Base-by-base conservation (phyloP, 2,329 filamentous ascomycete genomes). In the Botryosphaeria dothidea region DNA sequence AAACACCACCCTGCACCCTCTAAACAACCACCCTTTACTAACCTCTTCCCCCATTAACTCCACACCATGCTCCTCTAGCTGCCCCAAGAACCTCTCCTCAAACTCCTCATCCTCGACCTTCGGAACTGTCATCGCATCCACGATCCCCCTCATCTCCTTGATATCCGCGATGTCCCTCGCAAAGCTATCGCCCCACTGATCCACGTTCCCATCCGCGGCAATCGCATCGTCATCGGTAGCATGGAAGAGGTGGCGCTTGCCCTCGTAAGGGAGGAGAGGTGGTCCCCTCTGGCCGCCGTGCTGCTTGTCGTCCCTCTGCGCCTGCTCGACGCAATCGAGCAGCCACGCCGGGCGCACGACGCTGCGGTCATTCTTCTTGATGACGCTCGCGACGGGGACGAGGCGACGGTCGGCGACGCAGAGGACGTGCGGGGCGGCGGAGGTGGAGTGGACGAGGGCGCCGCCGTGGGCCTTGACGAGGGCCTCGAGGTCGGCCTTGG, bases 401-500 rank as follows among this genome's bases (percentile, higher is more conserved):
- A 68, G 73, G 82, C 83, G 90, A 75, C 92, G 91, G 69, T 97
- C 93, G 0, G 91, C 92, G 11, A 98, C 80, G 58, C 93, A 83
- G 38, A 95, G 82, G 68, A 90, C 92, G 49, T 83, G 79, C 0
- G 85, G 80, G 3, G 82, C 83, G 1, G 86, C 84, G 4, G 82
- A 85, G 6, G 92, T 86, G 11, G 88, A 89, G 74, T 97, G 93
- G 7, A 90, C 90, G 34, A 97, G 84, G 9, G 80, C 86, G 5
- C 93, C 95, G 3, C 94, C 94, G 67, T 97, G 88, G 4, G 88
- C 85, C 76, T 95, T 97, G 71, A 98, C 85, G 1, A 96, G 77
- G 8, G 86, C 82, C 76, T 98, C 93, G 1, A 99, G 80, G 68
- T 96, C 89, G 0, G 85, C 82, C 76, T 97, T 97, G 5, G 85